phyloP scores from a whole-genome alignment of 108 stramenopile genomes.

The Aurantiochytrium sp. region DNA sequence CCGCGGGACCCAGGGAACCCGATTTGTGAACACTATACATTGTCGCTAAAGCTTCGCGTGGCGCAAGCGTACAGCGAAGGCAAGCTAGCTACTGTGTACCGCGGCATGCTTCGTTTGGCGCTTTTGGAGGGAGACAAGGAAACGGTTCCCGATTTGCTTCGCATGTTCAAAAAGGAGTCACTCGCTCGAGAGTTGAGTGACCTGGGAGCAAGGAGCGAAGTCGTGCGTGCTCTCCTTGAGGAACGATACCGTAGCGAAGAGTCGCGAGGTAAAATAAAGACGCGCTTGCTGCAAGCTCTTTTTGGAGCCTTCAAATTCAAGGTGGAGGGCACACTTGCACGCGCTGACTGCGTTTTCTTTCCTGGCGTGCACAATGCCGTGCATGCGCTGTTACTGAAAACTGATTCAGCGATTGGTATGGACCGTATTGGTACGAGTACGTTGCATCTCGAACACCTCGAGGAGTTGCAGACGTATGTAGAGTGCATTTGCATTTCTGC shows the following conservation, averaged over 20 bases:
- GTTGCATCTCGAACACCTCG: neutral
- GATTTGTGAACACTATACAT: neutral
- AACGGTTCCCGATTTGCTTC: neutral
- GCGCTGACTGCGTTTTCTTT: constrained; percentile 2
- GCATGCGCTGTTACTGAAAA: neutral
- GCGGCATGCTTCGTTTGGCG: neutral
- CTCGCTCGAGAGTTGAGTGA: neutral
- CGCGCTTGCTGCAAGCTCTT: neutral
- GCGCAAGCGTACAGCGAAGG: neutral
- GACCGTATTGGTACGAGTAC: neutral
- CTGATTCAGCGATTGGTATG: neutral
- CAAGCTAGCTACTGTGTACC: neutral
- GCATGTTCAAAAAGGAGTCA: neutral
- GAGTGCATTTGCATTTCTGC: neutral
- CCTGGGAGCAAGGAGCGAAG: neutral
- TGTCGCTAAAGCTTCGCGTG: neutral
- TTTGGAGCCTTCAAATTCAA: neutral
- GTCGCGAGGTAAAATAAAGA: neutral
- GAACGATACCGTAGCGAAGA: neutral
- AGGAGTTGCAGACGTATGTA: neutral
- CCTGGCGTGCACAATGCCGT: neutral
- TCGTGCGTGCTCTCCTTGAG: neutral
- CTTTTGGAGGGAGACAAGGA: neutral
- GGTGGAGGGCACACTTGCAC: neutral
- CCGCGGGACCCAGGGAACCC: neutral